Evolutionary conservation across 2,329 filamentous ascomycete species (phyloP), one percentile per base, ranked within the genome.

Genomic region (Chrysoporthe deuterocubensis): DNA sequence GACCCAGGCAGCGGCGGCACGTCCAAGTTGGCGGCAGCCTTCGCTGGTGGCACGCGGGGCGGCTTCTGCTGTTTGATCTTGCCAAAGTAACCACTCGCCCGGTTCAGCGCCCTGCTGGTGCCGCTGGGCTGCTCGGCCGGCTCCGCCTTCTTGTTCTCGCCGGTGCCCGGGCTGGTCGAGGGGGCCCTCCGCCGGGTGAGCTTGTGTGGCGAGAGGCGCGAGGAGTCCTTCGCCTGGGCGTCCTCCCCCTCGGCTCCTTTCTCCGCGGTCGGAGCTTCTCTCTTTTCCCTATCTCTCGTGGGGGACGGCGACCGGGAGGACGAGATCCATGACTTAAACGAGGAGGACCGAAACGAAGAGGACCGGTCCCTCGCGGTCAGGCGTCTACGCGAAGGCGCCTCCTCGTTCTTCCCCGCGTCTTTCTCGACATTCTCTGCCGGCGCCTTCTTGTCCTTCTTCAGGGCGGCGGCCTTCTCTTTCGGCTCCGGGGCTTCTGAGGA

Each of bases 241-340:
- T 60, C 68, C 26, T 32, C 44, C 4, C 43, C 56, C 44, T 18
- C 65, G n/a, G 52, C 37, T 14, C 32, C 61, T 9, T 67, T 52
- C n/a, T 61, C 63, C 21, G 52, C 63, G 9, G n/a, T 68, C 37
- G 64, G 46, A 8, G 70, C 72, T 34, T 65, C 66, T 57, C 73
- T 72, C 6, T 69, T 73, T 56, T 74, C 69, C 67, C 60, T 59
- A 73, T 72, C 74, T 78, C 68, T 70, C 71, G 68, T 71, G 8
- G 85, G 82, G 2, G 84, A 84, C 0, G 84, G 81, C 1, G 84
- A 84, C 18, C 82, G 79, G 44, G 85, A 85, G 48, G 79, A 75
- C 4, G 81, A 76, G 26, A 83, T 82, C 85, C 85, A 88, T 52
- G 84, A 83, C 64, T 82, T 81, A 71, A 87, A 82, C 52, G 82